phyloP scores from a whole-genome alignment of 805 yeast genomes.

The Millerozyma acaciae region DNA sequence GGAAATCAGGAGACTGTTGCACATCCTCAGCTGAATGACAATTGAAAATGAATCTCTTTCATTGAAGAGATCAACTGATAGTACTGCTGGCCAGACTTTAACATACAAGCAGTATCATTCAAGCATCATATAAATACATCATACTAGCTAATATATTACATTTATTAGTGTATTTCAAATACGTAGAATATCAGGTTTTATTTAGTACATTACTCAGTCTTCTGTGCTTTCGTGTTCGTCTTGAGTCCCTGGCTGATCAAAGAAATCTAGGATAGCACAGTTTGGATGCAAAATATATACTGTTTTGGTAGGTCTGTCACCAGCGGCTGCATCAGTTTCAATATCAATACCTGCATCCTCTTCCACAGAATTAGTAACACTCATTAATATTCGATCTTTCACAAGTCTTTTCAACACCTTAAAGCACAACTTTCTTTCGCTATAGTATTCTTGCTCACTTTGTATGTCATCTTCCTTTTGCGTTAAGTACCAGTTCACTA shows the following conservation, averaged over 20 bases:
- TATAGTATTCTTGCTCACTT: constrained; percentile 65
- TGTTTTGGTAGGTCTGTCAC: constrained; percentile 20
- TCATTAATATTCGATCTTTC: constrained; percentile 78
- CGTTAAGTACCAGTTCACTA: constrained; percentile 78
- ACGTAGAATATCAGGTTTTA: constrained; percentile 3
- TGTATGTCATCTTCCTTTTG: constrained; percentile 68
- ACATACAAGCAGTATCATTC: too few relatives aligned
- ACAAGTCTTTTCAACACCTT: constrained; percentile 82
- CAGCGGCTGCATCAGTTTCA: constrained; percentile 16
- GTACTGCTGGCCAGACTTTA: too few relatives aligned
- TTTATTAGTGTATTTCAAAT: too few relatives aligned
- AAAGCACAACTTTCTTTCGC: constrained; percentile 64
- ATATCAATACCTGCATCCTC: constrained; percentile 20
- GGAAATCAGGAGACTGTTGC: not conserved
- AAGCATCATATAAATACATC: too few relatives aligned
- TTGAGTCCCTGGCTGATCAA: constrained; percentile 35
- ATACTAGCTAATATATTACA: not conserved
- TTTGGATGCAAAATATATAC: constrained; percentile 67
- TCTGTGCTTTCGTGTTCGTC: constrained; percentile 8
- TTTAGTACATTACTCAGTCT: not conserved
- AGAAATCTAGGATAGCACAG: constrained; percentile 70
- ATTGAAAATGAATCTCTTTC: constrained; percentile 1
- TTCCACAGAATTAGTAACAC: constrained; percentile 32
- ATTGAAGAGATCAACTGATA: too few relatives aligned
- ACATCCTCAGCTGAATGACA: not conserved